Conservation (phyloP, 495 filamentous ascomycete genomes). For the Penicillium maclennaniae region DNA sequence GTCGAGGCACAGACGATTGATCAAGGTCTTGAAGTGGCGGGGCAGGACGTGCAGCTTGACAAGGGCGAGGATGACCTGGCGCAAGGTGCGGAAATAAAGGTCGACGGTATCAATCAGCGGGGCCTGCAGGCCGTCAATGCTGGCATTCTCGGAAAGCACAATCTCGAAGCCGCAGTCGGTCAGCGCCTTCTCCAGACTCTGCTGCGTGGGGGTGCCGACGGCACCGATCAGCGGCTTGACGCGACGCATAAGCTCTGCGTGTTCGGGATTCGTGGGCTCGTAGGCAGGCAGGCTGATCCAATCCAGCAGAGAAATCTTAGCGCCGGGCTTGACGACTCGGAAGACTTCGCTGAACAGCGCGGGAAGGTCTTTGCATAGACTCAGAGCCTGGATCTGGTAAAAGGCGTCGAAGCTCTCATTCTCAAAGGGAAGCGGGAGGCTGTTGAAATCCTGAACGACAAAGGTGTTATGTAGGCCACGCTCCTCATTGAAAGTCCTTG, state of each 20-base stretch:
- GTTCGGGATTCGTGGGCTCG: constrained; percentile 50
- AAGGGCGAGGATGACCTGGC: constrained; percentile 49
- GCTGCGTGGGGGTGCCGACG: constrained; percentile 58
- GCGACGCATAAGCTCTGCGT: constrained; percentile 54
- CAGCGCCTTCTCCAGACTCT: constrained; percentile 49
- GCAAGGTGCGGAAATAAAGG: constrained; percentile 55
- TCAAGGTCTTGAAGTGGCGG: constrained; percentile 58
- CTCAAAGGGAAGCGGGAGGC: constrained; percentile 54
- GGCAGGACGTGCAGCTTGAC: constrained; percentile 52
- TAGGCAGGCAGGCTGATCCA: constrained; percentile 57
- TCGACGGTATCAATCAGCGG: constrained; percentile 60
- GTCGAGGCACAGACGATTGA: constrained; percentile 58
- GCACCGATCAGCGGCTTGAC: constrained; percentile 63
- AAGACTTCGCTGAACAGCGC: constrained; percentile 52
- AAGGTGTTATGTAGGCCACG: constrained; percentile 51
- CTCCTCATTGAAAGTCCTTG: constrained; percentile 47
- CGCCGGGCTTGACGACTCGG: constrained; percentile 55
- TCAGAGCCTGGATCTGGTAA: constrained; percentile 63
- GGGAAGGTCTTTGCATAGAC: constrained; percentile 54
- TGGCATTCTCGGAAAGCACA: constrained; percentile 53
- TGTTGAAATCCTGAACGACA: constrained; percentile 55
- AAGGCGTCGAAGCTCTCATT: constrained; percentile 57
- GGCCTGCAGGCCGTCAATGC: constrained; percentile 54
- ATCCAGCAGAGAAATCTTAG: constrained; percentile 54
- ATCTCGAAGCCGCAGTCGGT: constrained; percentile 52